These are phyloP conservation scores for Melastoma candidum DNA, from an alignment of 441 rosid genomes.

Conservation along the genomic window DNA sequence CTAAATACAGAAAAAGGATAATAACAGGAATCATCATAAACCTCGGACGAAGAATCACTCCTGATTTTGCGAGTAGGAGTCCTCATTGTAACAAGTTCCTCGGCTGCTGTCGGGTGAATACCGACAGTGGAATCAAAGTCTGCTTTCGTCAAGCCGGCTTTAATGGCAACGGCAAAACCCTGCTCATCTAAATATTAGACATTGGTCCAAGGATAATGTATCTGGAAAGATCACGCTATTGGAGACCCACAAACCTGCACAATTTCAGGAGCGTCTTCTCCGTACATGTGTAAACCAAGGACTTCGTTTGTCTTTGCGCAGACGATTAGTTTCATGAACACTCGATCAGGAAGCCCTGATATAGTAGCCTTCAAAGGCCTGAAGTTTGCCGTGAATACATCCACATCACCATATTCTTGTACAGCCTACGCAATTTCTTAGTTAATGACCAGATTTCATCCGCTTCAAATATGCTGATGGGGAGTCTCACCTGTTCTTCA, in stretches of 20 bases:
- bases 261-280: slow-evolving; percentile 84
- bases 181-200: slow-evolving; percentile 18
- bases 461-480: slow-evolving; percentile 1
- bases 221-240: slow-evolving; percentile 4
- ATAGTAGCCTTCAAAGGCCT: slow-evolving; percentile 85
- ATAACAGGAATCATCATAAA: slow-evolving; percentile 18
- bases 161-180: slow-evolving; percentile 90
- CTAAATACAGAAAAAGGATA: neutral
- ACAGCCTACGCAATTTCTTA: slow-evolving; percentile 44
- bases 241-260: slow-evolving; percentile 39
- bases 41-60: slow-evolving; percentile 40
- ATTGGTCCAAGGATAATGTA: neutral
- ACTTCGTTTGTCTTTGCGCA: slow-evolving; percentile 63
- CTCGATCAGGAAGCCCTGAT: slow-evolving; percentile 82
- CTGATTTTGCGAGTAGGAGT: slow-evolving; percentile 66
- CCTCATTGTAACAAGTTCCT: slow-evolving; percentile 90
- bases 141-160: slow-evolving; percentile 81
- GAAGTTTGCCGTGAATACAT: slow-evolving; percentile 72
- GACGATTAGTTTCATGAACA: slow-evolving; percentile 74
- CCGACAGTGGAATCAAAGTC: slow-evolving; percentile 85
- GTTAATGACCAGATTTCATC: slow-evolving; percentile 14
- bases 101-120: slow-evolving; percentile 81
- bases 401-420: slow-evolving; percentile 59
- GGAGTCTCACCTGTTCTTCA: slow-evolving; percentile 65
- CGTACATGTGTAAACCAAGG: slow-evolving; percentile 78